Conservation (phyloP, 2,329 filamentous ascomycete genomes). For the Venturia effusa region DNA sequence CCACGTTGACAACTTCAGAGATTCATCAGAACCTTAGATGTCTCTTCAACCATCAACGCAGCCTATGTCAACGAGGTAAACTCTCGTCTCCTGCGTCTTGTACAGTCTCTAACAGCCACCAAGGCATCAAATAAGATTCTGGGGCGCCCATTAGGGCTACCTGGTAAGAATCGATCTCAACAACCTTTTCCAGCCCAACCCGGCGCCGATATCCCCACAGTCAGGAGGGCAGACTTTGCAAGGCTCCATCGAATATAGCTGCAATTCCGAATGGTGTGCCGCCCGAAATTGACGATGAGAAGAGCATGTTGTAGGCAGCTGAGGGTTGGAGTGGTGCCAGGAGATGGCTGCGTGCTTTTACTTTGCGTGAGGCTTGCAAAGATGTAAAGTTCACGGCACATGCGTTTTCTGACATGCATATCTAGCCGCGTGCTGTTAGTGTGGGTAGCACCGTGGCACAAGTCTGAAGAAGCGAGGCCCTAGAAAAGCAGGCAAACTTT, state of each 20-base stretch:
- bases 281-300: not conserved
- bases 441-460: not conserved
- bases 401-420: not conserved
- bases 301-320: not conserved
- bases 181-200: conserved; percentile 13
- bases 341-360: not conserved
- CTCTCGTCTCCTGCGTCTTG: not conserved
- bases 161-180: conserved; percentile 8
- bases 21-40: not conserved
- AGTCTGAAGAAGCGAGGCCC: not conserved
- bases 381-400: not conserved
- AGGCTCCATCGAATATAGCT: not conserved
- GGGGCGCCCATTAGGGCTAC: conserved; percentile 3
- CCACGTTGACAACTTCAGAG: not conserved
- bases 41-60: not conserved
- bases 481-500: not conserved
- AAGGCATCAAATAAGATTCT: conserved; percentile 9
- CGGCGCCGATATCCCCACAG: conserved; percentile 7
- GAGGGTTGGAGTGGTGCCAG: not conserved
- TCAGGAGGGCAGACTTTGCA: not conserved
- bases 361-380: not conserved
- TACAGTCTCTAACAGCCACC: not conserved
- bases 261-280: not conserved
- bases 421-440: not conserved
- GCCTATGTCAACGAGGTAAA: conserved; percentile 11